These are phyloP conservation scores for Cyberlindnera suaveolens DNA, from an alignment of 805 yeast species.

Conservation along the genomic window DNA sequence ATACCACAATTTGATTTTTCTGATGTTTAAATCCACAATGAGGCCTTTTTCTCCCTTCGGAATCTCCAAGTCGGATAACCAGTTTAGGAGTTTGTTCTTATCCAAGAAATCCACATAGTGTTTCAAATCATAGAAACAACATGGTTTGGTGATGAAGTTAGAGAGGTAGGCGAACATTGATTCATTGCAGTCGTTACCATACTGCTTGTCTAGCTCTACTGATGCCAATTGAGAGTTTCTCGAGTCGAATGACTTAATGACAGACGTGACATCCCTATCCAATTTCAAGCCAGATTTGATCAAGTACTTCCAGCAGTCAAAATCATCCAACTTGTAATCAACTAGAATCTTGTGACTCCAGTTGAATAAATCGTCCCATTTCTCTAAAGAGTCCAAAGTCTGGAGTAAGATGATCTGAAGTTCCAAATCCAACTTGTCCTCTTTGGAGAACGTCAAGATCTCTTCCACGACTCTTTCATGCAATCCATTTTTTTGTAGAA, in stretches of 20 bases:
- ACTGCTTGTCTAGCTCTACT: conserved; percentile 36
- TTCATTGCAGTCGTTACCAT: conserved; percentile 16
- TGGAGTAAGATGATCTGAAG: conserved; percentile 50
- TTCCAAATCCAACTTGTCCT: conserved; percentile 48
- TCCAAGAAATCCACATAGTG: conserved; percentile 21
- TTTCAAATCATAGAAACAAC: conserved; percentile 59
- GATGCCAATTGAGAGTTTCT: conserved; percentile 54
- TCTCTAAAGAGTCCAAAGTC: conserved; percentile 33
- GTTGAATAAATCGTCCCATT: conserved; percentile 39
- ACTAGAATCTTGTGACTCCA: conserved; percentile 38
- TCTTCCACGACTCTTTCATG: conserved; percentile 24
- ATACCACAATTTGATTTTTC: conserved; percentile 41
- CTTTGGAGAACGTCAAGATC: conserved; percentile 27
- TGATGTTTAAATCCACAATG: conserved; percentile 33
- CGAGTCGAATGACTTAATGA: conserved; percentile 31
- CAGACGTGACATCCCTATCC: conserved; percentile 27
- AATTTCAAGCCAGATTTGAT: conserved; percentile 39
- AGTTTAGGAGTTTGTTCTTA: conserved; percentile 9
- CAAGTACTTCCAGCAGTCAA: conserved; percentile 61
- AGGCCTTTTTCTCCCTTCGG: conserved; percentile 18
- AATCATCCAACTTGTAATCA: conserved; percentile 59
- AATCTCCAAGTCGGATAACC: conserved; percentile 21
- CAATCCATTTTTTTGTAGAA: conserved; percentile 35
- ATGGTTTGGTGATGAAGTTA: conserved; percentile 47
- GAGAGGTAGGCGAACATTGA: conserved; percentile 33